Evolutionary conservation across 495 filamentous ascomycete genomes (phyloP).

Genomic region (Sordaria brevicollis): DNA sequence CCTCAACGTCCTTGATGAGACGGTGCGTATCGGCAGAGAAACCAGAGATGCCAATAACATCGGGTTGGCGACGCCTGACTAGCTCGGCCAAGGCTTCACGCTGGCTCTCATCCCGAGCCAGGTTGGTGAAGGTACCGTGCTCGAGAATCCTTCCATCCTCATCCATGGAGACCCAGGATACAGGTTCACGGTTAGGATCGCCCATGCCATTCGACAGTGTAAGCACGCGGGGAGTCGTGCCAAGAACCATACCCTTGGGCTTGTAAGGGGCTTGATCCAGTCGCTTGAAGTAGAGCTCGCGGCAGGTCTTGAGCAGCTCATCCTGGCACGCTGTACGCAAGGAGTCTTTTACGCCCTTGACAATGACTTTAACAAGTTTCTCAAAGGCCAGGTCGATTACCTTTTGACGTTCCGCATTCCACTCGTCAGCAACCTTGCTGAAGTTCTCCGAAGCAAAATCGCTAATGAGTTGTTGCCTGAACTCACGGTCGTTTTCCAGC

Average conservation of each 20-base stretch:
- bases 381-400: slow-evolving; percentile 69
- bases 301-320: slow-evolving; percentile 67
- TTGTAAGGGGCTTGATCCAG: slow-evolving; percentile 95
- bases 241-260: slow-evolving; percentile 83
- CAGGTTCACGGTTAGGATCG: slow-evolving; percentile 59
- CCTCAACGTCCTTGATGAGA: slow-evolving; percentile 66
- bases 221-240: slow-evolving; percentile 79
- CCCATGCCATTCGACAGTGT: slow-evolving; percentile 76
- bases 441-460: slow-evolving; percentile 88
- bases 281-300: slow-evolving; percentile 73
- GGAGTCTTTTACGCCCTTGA: slow-evolving; percentile 86
- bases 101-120: slow-evolving; percentile 60
- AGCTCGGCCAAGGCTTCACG: slow-evolving; percentile 60
- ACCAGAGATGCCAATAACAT: slow-evolving; percentile 85
- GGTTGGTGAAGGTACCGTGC: slow-evolving; percentile 72
- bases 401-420: slow-evolving; percentile 79
- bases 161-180: slow-evolving; percentile 86
- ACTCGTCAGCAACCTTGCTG: slow-evolving; percentile 88
- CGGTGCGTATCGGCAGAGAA: slow-evolving; percentile 80
- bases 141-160: slow-evolving; percentile 85
- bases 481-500: slow-evolving; percentile 61
- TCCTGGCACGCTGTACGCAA: slow-evolving; percentile 87
- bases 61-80: slow-evolving; percentile 64
- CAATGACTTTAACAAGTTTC: slow-evolving; percentile 75
- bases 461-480: slow-evolving; percentile 62